Base-by-base conservation (phyloP, 2,329 filamentous ascomycete genomes). In the Ophiostoma sp. region DNA sequence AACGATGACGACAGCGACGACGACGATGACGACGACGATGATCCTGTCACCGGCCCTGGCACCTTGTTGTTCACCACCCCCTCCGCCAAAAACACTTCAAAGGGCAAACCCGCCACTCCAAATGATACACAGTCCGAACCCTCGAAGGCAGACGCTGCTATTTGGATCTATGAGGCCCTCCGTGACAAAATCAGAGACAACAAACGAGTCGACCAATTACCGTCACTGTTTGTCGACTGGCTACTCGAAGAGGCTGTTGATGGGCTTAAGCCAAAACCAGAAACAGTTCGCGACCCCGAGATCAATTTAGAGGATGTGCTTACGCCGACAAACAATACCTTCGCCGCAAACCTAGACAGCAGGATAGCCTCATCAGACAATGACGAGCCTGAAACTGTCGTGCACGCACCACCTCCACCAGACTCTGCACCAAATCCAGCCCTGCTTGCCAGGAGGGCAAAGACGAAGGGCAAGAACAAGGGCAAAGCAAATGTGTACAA, bases 101-200 rank as follows among this genome's bases (percentile, higher is more conserved):
- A 67, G 49, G 47, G 62, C 5, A 65, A 67, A 16, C 0, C 36
- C 14, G 42, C 44, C 9, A 12, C 18, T 7, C 8, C 18, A 2
- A 66, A 47, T 12, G 41, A 49, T 7, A 36, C 41, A 9, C 45
- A 44, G 2, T 5, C 41, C 1, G 64, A 55, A 12, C 11, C 52
- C 0, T 2, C n/a, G 9, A 63, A 55, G 9, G 36, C 55, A 0
- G 69, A 70, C n/a, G 65, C 67, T 7, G 69, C 69, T n/a, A 18
- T 64, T 38, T 70, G 69, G 69, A 67, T 70, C 41, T 70, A 70
- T 60, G 42, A 68, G 1, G n/a, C 36, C 5, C 69, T 70, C 1
- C 66, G 60, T 2, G 60, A 67, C 16, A 27, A 60, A 12, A 67
- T 67, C 41, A 55, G 52, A 9, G 58, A 67, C 8, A 9, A 18